Base-by-base conservation (phyloP, 2,329 filamentous ascomycete species). In the Sporothrix schenckii region DNA sequence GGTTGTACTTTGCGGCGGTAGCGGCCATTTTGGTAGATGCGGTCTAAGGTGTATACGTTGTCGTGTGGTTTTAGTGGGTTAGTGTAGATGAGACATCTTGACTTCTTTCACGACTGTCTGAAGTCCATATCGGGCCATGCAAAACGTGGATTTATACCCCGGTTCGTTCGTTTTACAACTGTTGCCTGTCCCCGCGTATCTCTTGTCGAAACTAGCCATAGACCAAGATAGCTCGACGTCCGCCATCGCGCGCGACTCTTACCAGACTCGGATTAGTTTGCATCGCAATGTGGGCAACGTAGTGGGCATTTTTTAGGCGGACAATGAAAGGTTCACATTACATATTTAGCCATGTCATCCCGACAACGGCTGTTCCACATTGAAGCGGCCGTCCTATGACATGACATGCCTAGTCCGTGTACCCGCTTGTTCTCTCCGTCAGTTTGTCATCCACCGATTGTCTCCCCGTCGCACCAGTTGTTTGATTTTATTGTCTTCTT, bases 101-200 rank as follows among this genome's bases (percentile, higher is more conserved):
- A 27, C 27, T 27, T 27, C 27, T 27, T 4, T 27, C 27, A 27
- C 27, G 27, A 2, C 27, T 27, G 27, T 27, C 27, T 27, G 27
- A 27, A 27, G 4, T 2, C 27, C 27, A 27, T 27, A 27, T 27
- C 27, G 4, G 27, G 27, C 4, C 53, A 56, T 56, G 30, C 24
- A 56, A 56, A 34, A 34, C 53, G 24, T 56, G 11, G 53, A 56
- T 56, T 56, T 56, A 56, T 56, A 56, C 53, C 53, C 53, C 27
- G 21, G 24, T 27, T 56, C 24, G 24, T 13, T 56, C 11, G 24
- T 30, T 56, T 11, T 27, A 34, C 53, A 27, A 56, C 53, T 4
- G 27, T 27, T 27, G 27, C 53, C 13, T 27, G 19, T 30, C 5
- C 21, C 53, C 19, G 53, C 53, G 53, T 56, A 56, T 56, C 53